A percentile compares a stretch with the other conserved stretches of the same genome.
phyloP scores from a whole-genome alignment of 2,329 filamentous ascomycete genomes.

The Hypoxylon sp. region DNA sequence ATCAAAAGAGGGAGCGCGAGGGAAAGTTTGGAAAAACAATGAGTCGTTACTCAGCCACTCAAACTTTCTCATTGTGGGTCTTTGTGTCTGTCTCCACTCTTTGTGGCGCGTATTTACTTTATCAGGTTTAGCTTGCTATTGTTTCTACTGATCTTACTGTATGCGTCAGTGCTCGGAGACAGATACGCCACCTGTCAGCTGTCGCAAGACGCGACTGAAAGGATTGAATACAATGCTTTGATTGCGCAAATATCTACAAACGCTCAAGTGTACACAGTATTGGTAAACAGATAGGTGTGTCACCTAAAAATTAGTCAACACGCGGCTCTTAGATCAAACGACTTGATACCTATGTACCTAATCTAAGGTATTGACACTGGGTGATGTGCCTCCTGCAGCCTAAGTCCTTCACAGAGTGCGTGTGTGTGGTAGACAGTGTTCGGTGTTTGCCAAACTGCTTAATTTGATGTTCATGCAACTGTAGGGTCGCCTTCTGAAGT shows the following conservation, averaged over 20 bases:
- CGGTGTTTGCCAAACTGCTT: too few relatives aligned
- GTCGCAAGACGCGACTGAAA: not conserved
- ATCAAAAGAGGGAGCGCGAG: slow-evolving; percentile 35
- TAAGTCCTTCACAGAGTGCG: not conserved
- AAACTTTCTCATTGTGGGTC: slow-evolving; percentile 1
- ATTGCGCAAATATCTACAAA: not conserved
- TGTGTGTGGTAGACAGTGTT: not conserved
- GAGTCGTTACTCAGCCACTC: slow-evolving; percentile 28
- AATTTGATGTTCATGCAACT: slow-evolving; percentile 6
- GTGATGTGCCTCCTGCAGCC: not conserved
- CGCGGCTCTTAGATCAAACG: not conserved
- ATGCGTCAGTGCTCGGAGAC: not conserved
- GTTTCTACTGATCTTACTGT: not conserved
- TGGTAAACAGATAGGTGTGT: not conserved
- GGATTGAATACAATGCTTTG: not conserved
- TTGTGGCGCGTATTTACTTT: slow-evolving; percentile 21
- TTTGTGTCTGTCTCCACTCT: slow-evolving; percentile 14
- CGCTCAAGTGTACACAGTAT: not conserved
- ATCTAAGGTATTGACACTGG: not conserved
- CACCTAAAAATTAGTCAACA: not conserved
- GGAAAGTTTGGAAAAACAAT: slow-evolving; percentile 38
- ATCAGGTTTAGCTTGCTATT: slow-evolving; percentile 2
- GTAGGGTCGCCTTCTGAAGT: slow-evolving; percentile 6
- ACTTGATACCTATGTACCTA: not conserved
- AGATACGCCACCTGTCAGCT: not conserved